A percentile compares a stretch with the other conserved stretches of the same genome.
These are phyloP conservation scores for Paraphoma sp. DNA, from an alignment of 2,329 filamentous ascomycete genomes.

Conservation along the genomic window DNA sequence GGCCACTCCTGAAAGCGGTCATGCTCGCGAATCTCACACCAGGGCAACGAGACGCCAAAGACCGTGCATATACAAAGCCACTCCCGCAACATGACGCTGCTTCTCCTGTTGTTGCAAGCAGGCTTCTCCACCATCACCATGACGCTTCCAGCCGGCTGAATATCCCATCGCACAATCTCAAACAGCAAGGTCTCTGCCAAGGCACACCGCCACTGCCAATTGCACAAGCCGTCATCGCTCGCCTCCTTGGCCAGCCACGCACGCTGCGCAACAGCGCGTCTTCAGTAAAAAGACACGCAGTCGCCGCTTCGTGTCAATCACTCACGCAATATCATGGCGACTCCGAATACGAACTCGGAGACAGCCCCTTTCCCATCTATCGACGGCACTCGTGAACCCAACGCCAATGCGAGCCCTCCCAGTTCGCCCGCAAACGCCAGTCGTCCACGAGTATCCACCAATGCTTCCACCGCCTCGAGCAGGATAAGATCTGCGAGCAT, in stretches of 20 bases:
- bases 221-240: slow-evolving; percentile 12
- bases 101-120: slow-evolving; percentile 5
- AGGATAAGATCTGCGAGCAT: slow-evolving; percentile 45
- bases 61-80: slow-evolving; percentile 4
- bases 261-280: not conserved
- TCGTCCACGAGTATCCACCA: slow-evolving; percentile 36
- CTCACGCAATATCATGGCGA: slow-evolving; percentile 24
- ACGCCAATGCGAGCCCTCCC: slow-evolving; percentile 14
- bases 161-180: not conserved
- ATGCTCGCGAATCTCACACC: not conserved
- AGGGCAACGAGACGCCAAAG: not conserved
- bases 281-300: slow-evolving; percentile 8
- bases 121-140: slow-evolving; percentile 2
- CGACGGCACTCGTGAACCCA: slow-evolving; percentile 17
- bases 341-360: slow-evolving; percentile 26
- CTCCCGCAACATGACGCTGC: slow-evolving; percentile 10
- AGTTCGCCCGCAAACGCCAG: slow-evolving; percentile 24
- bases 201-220: slow-evolving; percentile 16
- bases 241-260: slow-evolving; percentile 15
- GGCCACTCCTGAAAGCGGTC: not conserved
- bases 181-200: slow-evolving; percentile 23
- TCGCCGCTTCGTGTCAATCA: not conserved
- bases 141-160: slow-evolving; percentile 6
- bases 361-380: slow-evolving; percentile 38
- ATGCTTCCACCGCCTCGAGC: slow-evolving; percentile 38